A percentile compares a stretch with the other conserved stretches of the same genome.
Conservation (phyloP, 345 rosid species). For the Angophora floribunda region DNA sequence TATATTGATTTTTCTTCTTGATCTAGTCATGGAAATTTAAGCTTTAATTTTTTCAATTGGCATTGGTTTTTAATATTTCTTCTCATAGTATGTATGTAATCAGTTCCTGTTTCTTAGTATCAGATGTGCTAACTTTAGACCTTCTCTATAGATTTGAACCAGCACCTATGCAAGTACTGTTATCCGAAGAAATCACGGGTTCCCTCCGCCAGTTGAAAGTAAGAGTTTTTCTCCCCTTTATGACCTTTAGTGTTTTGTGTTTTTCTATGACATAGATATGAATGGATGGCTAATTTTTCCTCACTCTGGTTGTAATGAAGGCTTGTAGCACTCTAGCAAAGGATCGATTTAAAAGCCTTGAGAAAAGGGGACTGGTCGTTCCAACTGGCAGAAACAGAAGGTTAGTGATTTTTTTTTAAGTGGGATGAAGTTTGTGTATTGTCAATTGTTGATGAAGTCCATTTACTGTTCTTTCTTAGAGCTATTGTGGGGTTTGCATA, state of each 20-base stretch:
- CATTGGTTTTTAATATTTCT: neutral
- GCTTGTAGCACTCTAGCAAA: conserved; percentile 80
- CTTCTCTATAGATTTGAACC: conserved; percentile 23
- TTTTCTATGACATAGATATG: neutral
- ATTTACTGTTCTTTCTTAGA: neutral
- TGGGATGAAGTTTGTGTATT: neutral
- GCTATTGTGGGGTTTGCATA: neutral
- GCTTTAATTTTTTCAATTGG: neutral
- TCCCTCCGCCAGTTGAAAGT: conserved; percentile 88
- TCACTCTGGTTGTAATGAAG: conserved; percentile 12
- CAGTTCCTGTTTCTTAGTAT: neutral
- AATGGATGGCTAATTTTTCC: neutral
- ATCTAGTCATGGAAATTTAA: neutral
- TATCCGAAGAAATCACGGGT: conserved; percentile 89
- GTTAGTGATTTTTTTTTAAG: conserved; percentile 14
- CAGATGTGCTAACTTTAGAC: neutral
- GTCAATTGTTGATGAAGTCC: neutral
- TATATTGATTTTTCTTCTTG: neutral
- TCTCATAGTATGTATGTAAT: neutral
- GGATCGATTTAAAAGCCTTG: conserved; percentile 85
- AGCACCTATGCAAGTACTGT: conserved; percentile 79
- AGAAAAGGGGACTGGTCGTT: conserved; percentile 80
- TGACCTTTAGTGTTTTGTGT: neutral
- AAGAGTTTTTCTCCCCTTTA: neutral
- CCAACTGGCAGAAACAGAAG: conserved; percentile 53